Percentiles rank a stretch among this genome's conserved stretches.
Evolutionary conservation across 2,329 filamentous ascomycete species (phyloP).

Genomic region (Camillea tinctor): DNA sequence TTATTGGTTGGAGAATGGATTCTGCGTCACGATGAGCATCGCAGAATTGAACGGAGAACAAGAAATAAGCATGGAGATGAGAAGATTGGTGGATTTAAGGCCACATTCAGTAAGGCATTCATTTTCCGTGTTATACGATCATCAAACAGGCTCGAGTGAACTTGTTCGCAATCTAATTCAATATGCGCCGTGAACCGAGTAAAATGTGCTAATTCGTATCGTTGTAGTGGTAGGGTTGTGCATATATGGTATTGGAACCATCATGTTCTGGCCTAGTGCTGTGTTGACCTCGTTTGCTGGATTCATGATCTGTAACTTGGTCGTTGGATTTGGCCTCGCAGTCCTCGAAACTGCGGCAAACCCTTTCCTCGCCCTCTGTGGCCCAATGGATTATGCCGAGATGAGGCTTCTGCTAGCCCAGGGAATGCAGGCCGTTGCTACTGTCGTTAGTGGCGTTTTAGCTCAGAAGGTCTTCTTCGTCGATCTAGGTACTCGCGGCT

Average conservation of each 20-base stretch:
- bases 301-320: constrained; percentile 71
- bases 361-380: constrained; percentile 70
- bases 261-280: constrained; percentile 83
- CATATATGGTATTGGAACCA: constrained; percentile 74
- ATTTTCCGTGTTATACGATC: not conserved
- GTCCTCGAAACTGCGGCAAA: constrained; percentile 81
- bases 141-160: not conserved
- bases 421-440: constrained; percentile 72
- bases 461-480: constrained; percentile 74
- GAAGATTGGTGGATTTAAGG: constrained; percentile 67
- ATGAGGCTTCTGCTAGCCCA: constrained; percentile 74
- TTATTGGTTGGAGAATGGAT: constrained; percentile 69
- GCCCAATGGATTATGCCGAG: constrained; percentile 70
- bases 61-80: constrained; percentile 34
- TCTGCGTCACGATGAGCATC: constrained; percentile 65
- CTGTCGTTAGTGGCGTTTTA: constrained; percentile 68
- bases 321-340: constrained; percentile 74
- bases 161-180: not conserved
- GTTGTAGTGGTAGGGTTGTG: constrained; percentile 61
- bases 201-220: not conserved
- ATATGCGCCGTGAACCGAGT: no score
- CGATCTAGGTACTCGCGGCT: constrained; percentile 43
- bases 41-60: constrained; percentile 43
- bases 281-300: constrained; percentile 73
- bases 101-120: constrained; percentile 58